These are phyloP conservation scores for Aspergillus sp. DNA, from an alignment of 2,329 filamentous ascomycete species.

Conservation along the genomic window DNA sequence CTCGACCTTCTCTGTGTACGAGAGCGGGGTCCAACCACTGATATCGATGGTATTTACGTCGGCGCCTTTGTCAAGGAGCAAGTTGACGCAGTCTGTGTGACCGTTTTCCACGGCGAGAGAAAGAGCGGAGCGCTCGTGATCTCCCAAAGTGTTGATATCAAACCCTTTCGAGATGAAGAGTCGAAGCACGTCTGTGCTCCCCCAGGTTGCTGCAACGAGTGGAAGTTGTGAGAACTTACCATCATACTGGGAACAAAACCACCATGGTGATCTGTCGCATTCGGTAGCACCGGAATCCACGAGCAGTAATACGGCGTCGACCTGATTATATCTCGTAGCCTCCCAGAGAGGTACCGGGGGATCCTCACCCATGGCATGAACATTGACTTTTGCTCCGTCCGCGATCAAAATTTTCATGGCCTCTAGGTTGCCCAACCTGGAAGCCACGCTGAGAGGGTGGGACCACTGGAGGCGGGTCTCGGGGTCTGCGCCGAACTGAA, in stretches of 20 bases:
- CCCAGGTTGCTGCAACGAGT: not conserved
- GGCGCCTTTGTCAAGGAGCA: too few species aligned
- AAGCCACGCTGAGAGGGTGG: too few species aligned
- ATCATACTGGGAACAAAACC: not conserved
- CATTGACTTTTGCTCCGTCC: not conserved
- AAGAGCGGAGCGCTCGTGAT: too few species aligned
- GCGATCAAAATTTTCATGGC: too few species aligned
- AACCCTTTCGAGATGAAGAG: not conserved
- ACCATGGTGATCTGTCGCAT: not conserved
- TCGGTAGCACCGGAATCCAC: not conserved
- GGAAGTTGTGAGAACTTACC: not conserved
- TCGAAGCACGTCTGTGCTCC: not conserved
- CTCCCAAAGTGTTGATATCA: not conserved
- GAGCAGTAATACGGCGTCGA: not conserved
- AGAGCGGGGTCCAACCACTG: too few species aligned
- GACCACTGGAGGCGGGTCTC: not conserved
- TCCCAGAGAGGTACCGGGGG: not conserved
- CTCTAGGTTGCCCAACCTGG: too few species aligned
- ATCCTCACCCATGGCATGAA: not conserved
- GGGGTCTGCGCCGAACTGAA: not conserved
- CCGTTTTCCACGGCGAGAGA: too few species aligned
- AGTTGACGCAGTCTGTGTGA: too few species aligned
- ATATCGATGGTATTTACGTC: too few species aligned
- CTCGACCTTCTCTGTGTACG: too few species aligned
- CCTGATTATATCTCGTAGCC: not conserved